Conservation (phyloP, 257 asterid genomes). For the Coffea eugenioides region DNA sequence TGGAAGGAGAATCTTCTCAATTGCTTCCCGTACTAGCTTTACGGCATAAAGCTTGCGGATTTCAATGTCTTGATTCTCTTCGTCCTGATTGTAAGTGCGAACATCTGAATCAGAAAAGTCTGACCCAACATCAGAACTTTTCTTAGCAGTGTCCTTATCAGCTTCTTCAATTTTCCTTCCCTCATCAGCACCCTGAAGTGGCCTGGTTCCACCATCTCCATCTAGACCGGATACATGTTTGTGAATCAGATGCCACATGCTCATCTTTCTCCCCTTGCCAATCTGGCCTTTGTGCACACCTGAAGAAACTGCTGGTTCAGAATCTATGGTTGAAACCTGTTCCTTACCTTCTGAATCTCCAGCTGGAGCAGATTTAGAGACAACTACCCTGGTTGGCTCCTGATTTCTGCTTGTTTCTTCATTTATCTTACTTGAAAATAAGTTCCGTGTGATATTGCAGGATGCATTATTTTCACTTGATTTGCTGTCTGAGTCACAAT, state of each 20-base stretch:
- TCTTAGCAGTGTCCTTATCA: slow-evolving; percentile 17
- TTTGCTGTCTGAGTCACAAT: slow-evolving; percentile 6
- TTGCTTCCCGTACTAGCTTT: slow-evolving; percentile 89
- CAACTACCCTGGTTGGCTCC: slow-evolving; percentile 18
- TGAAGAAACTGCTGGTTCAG: slow-evolving; percentile 2
- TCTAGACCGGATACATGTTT: slow-evolving; percentile 27
- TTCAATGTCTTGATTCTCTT: slow-evolving; percentile 58
- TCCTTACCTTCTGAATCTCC: slow-evolving; percentile 25
- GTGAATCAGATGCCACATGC: slow-evolving; percentile 45
- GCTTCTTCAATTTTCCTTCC: slow-evolving; percentile 26
- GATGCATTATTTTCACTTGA: slow-evolving; percentile 21
- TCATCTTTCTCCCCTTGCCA: slow-evolving; percentile 24
- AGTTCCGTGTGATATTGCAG: neutral
- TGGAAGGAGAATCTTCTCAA: slow-evolving; percentile 95
- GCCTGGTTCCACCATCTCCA: slow-evolving; percentile 22
- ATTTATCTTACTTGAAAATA: slow-evolving; percentile 21
- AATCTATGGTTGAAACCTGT: slow-evolving; percentile 7
- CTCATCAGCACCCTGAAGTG: slow-evolving; percentile 10
- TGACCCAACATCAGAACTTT: slow-evolving; percentile 14
- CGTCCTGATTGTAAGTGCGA: slow-evolving; percentile 27
- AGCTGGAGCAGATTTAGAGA: slow-evolving; percentile 16
- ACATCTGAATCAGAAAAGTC: slow-evolving; percentile 30
- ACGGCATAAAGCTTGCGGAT: slow-evolving; percentile 64
- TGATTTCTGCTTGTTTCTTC: slow-evolving; percentile 28
- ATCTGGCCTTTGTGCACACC: neutral